phyloP scores from a whole-genome alignment of 768 basidiomycete species.

The Termitomyces heimii region DNA sequence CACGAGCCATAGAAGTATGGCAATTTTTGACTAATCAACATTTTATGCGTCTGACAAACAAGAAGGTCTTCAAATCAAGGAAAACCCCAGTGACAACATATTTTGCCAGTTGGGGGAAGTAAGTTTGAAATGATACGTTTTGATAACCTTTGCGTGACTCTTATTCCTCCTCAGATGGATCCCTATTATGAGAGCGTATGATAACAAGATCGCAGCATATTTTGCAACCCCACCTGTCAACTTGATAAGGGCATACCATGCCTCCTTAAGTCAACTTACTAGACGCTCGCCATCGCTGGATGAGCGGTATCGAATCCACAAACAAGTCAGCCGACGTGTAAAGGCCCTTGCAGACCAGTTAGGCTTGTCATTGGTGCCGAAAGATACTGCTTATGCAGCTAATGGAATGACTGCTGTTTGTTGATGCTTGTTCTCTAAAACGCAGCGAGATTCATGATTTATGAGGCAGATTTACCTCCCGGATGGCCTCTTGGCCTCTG shows the following conservation, averaged over 20 bases:
- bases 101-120: slow-evolving; percentile 86
- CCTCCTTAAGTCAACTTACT: slow-evolving; percentile 67
- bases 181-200: slow-evolving; percentile 84
- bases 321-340: slow-evolving; percentile 54
- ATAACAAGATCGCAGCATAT: slow-evolving; percentile 68
- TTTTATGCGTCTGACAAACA: neutral
- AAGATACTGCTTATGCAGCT: slow-evolving; percentile 50
- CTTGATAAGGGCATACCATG: slow-evolving; percentile 78
- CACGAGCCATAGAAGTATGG: slow-evolving; percentile 57
- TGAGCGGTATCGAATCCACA: slow-evolving; percentile 67
- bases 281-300: slow-evolving; percentile 51
- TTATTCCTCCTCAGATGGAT: slow-evolving; percentile 50
- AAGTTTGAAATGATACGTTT: slow-evolving; percentile 5
- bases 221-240: slow-evolving; percentile 89
- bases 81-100: slow-evolving; percentile 59
- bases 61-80: slow-evolving; percentile 48
- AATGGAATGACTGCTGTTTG: slow-evolving; percentile 85
- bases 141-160: neutral
- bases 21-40: neutral
- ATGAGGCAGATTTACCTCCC: slow-evolving; percentile 58
- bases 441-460: neutral
- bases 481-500: slow-evolving; percentile 58
- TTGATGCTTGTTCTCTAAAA: neutral
- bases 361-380: slow-evolving; percentile 64
- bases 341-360: slow-evolving; percentile 56